Conservation (phyloP, 345 rosid genomes). For the Lenwebbia sp. region DNA sequence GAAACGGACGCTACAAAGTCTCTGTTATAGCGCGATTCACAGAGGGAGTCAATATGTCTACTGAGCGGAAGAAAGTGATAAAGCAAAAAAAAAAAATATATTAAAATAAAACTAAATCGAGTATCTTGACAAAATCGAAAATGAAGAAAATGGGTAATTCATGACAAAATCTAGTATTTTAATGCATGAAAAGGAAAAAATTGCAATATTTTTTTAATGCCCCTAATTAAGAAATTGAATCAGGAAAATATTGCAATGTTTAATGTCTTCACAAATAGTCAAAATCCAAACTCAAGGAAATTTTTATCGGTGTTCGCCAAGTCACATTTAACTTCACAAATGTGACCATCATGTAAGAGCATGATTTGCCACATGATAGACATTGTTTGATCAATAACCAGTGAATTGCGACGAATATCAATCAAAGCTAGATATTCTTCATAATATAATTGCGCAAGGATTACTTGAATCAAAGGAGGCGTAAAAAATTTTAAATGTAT, state of each 20-base stretch:
- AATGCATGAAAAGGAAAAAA: background rate
- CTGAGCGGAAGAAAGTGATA: background rate
- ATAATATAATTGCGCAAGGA: background rate
- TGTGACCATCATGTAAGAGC: background rate
- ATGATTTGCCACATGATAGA: background rate
- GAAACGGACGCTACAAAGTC: background rate
- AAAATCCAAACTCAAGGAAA: background rate
- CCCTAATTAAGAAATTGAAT: too few species aligned
- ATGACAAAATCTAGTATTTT: too few species aligned
- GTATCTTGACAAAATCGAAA: background rate
- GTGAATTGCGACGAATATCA: background rate
- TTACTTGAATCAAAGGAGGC: background rate
- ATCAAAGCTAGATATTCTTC: background rate
- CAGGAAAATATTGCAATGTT: too few species aligned
- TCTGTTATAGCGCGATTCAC: background rate
- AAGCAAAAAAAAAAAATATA: background rate
- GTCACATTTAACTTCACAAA: background rate
- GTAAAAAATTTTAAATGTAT: background rate
- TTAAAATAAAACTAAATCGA: background rate
- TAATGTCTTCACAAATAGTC: background rate
- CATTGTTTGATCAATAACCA: background rate
- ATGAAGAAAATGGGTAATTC: too few species aligned
- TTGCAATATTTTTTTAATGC: background rate
- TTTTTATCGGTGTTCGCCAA: fast-evolving
- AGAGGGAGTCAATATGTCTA: background rate